Evolutionary conservation across 768 basidiomycete genomes (phyloP).

Genomic region (Xanthoconium purpureum): DNA sequence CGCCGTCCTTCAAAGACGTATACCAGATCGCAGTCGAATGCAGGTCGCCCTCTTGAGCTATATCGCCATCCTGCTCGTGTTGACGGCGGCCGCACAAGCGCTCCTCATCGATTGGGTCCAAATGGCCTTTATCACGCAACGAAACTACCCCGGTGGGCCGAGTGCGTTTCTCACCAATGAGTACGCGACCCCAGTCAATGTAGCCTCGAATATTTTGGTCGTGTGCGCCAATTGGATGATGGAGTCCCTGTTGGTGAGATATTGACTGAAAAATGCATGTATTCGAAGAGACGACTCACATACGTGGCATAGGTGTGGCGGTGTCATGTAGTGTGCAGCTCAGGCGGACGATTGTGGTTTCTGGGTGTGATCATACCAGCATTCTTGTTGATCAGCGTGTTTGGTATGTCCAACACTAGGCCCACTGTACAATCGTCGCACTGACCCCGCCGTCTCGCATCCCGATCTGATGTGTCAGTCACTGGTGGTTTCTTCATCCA

Average conservation of each 20-base stretch:
- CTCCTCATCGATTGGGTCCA: slow-evolving; percentile 19
- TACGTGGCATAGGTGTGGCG: slow-evolving; percentile 38
- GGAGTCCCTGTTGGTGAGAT: slow-evolving; percentile 3
- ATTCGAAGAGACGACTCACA: background rate
- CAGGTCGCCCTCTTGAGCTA: background rate
- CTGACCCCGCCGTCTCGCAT: background rate
- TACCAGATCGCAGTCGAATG: slow-evolving; percentile 3
- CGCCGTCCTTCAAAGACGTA: background rate
- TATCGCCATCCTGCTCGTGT: background rate
- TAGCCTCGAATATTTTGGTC: background rate
- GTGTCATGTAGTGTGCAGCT: slow-evolving; percentile 47
- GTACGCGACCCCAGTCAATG: slow-evolving; percentile 7
- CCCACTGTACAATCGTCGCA: no score
- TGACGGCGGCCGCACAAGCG: slow-evolving; percentile 16
- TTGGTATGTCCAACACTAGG: slow-evolving; percentile 31
- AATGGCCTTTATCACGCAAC: slow-evolving; percentile 25
- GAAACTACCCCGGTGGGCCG: slow-evolving; percentile 31
- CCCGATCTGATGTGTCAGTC: background rate
- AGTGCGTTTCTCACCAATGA: slow-evolving; percentile 12
- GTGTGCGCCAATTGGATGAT: slow-evolving; percentile 10
- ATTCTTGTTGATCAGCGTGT: slow-evolving; percentile 38
- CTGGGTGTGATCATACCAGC: slow-evolving; percentile 36
- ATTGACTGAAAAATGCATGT: no score
- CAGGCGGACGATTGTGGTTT: slow-evolving; percentile 30
- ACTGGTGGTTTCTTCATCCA: slow-evolving; percentile 28